Conservation (phyloP, 2,329 filamentous ascomycete species). For the Fusarium sambucinum region DNA sequence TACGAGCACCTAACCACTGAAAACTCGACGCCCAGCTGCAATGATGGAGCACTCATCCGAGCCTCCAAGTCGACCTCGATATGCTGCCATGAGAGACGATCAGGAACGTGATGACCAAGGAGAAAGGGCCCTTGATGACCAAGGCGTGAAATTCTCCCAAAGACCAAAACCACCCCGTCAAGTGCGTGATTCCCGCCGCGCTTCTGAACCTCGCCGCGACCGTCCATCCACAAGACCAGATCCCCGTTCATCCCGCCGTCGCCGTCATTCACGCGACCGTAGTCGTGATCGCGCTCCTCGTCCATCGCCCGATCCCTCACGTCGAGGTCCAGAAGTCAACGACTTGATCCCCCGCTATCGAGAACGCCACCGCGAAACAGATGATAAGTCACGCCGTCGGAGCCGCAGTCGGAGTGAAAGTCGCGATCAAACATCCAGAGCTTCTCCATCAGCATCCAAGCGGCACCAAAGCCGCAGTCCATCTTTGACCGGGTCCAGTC, state of each 20-base stretch:
- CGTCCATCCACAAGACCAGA: conserved; percentile 52
- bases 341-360: conserved; percentile 57
- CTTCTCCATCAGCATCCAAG: conserved; percentile 57
- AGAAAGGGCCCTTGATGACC: conserved; percentile 54
- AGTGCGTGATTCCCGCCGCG: conserved; percentile 48
- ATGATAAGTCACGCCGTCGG: conserved; percentile 51
- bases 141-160: conserved; percentile 51
- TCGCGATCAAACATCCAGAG: conserved; percentile 46
- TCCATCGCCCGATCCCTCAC: conserved; percentile 45
- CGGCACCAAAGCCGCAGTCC: conserved; percentile 58
- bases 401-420: conserved; percentile 53
- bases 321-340: conserved; percentile 49
- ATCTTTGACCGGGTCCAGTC: conserved; percentile 53
- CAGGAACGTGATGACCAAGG: conserved; percentile 54
- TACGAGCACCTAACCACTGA: conserved; percentile 51
- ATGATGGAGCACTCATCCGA: conserved; percentile 50
- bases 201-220: conserved; percentile 49
- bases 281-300: conserved; percentile 52
- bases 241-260: conserved; percentile 52
- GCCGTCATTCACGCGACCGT: conserved; percentile 55
- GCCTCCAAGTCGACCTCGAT: conserved; percentile 53
- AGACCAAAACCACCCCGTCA: conserved; percentile 51
- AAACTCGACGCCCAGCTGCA: conserved; percentile 54
- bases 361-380: conserved; percentile 49
- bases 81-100: conserved; percentile 59